Evolutionary conservation across 352 stramenopile genomes (phyloP), one percentile per base, ranked within the genome.

Genomic region (Phytophthora europaea): DNA sequence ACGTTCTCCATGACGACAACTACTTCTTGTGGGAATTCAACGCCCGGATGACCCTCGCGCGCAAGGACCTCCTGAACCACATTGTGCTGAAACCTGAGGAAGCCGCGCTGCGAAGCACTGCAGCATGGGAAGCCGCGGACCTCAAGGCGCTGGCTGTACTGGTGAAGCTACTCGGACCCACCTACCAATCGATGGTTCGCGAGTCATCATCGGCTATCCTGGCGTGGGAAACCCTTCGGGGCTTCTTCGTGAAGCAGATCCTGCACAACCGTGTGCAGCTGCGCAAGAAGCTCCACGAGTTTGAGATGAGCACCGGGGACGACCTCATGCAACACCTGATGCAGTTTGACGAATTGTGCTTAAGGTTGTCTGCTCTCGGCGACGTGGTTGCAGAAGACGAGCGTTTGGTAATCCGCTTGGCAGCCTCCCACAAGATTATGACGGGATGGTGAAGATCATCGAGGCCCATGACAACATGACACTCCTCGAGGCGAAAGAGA

Each of bases 191-290:
- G 6, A 52, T 52, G 45, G 45, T 52, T 15, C 45, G 45, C 3
- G n/a, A 52, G 8, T 9, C 45, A 4, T 12, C 7, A 28, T 52
- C 45, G 45, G 45, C 45, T 6, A 52, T 52, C 8, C 45, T 16
- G 8, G 18, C n/a, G 1, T 52, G n/a, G 45, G 18, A 52, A 15
- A 52, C 9, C 6, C n/a, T 52, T 12, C 45, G 18, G 1, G n/a
- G 45, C 6, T 52, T 52, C 45, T 52, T 52, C n/a, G 45, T 23
- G 6, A 52, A 52, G 4, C 45, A 52, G 45, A 52, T 28, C 6
- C 45, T 52, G 45, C n/a, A 28, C 45, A 52, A 52, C 45, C 45
- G 45, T 52, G 7, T 55, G 22, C 20, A 55, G 50, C 50, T 55
- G 50, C 50, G 50, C 50, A 55, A 55, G 50, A 22, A 34, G 10